Conservation (phyloP, 805 yeast species). For the Metschnikowia borealis region DNA sequence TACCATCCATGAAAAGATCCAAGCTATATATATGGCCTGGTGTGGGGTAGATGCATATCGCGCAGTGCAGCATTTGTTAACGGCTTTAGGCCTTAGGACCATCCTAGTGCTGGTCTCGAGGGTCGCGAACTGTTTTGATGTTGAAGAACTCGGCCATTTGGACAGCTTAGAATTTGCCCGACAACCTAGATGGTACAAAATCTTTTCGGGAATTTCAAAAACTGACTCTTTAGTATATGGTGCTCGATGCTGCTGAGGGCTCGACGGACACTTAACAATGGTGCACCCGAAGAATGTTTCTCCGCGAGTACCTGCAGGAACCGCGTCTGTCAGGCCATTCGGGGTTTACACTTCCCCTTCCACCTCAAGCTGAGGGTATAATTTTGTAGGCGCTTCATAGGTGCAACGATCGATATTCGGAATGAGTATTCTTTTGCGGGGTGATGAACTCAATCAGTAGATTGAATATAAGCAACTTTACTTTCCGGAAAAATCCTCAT, state of each 20-base stretch:
- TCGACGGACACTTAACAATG: neutral
- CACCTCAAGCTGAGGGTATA: neutral
- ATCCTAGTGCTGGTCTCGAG: neutral
- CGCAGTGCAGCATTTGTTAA: neutral
- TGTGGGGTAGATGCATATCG: conserved; percentile 2
- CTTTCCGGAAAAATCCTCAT: too few relatives aligned
- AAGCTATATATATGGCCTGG: neutral
- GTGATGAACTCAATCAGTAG: neutral
- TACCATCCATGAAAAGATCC: too few relatives aligned
- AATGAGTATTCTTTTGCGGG: neutral
- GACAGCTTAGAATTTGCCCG: neutral
- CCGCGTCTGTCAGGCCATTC: neutral
- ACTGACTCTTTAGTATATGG: too few relatives aligned
- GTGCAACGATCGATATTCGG: neutral
- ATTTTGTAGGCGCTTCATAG: too few relatives aligned
- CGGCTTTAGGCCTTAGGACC: conserved; percentile 3
- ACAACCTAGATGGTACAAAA: too few relatives aligned
- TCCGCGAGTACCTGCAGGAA: neutral
- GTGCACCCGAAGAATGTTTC: neutral
- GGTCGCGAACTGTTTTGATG: neutral
- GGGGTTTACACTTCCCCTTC: neutral
- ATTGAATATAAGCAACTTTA: too few relatives aligned
- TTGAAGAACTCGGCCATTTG: neutral
- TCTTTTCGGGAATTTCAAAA: too few relatives aligned
- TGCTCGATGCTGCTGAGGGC: neutral